These are phyloP conservation scores for Moricandia moricandioides DNA, from an alignment of 345 rosid species.

Conservation along the genomic window DNA sequence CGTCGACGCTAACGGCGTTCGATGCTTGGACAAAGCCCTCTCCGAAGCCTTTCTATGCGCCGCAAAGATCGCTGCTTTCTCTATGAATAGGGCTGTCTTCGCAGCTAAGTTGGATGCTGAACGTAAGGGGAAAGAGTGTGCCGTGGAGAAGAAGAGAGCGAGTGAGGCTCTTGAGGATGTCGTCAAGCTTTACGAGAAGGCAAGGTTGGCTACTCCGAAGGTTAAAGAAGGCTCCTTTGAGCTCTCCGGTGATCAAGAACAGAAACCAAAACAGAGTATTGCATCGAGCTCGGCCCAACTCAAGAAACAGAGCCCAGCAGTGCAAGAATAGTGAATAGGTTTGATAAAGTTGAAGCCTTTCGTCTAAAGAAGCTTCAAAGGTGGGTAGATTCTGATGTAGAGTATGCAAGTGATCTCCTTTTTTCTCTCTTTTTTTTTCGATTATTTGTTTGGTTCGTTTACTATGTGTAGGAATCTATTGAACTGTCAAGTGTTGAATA, in stretches of 20 bases:
- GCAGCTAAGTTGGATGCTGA: slow-evolving; percentile 49
- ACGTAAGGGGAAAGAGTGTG: slow-evolving; percentile 57
- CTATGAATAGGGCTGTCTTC: slow-evolving; percentile 54
- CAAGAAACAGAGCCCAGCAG: not conserved
- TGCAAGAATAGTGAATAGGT: not conserved
- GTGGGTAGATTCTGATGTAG: not conserved
- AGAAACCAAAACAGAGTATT: slow-evolving; percentile 17
- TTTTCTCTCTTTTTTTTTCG: not conserved
- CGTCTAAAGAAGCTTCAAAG: too few relatives aligned
- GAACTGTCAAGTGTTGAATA: slow-evolving; percentile 19
- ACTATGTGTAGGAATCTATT: slow-evolving; percentile 6
- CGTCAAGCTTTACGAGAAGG: slow-evolving; percentile 7
- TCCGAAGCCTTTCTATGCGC: slow-evolving; percentile 57
- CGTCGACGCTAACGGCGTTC: not conserved
- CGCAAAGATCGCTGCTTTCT: slow-evolving; percentile 48
- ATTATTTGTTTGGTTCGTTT: not conserved
- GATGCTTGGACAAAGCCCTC: slow-evolving; percentile 40
- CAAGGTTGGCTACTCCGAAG: slow-evolving; percentile 2
- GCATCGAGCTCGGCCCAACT: slow-evolving; percentile 7
- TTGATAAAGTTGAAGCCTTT: too few relatives aligned
- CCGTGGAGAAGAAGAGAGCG: slow-evolving; percentile 61
- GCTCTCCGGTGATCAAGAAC: slow-evolving; percentile 3
- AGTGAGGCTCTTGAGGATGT: slow-evolving; percentile 65
- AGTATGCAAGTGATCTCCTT: not conserved
- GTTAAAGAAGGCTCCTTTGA: slow-evolving; percentile 25